Percentiles rank a stretch among this genome's conserved stretches.
Evolutionary conservation across 441 rosid genomes (phyloP).

Genomic region (Lagerstroemia fauriei): DNA sequence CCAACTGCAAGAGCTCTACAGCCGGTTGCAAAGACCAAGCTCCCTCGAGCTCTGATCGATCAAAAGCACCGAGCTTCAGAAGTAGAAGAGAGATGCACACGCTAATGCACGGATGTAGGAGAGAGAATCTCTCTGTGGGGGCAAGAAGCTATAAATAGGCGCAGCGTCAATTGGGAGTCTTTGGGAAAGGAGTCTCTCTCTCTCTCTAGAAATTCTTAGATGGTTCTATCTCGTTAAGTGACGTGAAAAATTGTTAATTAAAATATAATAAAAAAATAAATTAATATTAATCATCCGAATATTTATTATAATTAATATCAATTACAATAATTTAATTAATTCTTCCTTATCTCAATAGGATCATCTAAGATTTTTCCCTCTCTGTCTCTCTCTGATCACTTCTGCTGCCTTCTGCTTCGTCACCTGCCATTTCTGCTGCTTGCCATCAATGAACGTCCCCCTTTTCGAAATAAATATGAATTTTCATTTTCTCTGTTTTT

Average conservation of each 20-base stretch:
- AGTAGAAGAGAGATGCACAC: background rate
- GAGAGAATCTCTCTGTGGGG: background rate
- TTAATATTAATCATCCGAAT: too few species aligned
- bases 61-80: background rate
- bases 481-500: too few species aligned
- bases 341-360: too few species aligned
- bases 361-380: too few species aligned
- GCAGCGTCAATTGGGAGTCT: background rate
- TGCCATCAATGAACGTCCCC: background rate
- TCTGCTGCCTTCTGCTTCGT: background rate
- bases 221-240: too few species aligned
- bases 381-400: background rate
- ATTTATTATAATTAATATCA: too few species aligned
- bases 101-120: too few species aligned
- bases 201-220: too few species aligned
- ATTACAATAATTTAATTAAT: too few species aligned
- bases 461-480: background rate
- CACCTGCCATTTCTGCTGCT: background rate
- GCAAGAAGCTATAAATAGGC: background rate
- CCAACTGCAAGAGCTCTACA: background rate
- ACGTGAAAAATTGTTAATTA: too few species aligned
- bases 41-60: background rate
- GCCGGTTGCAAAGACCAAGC: background rate
- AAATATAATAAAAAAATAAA: too few species aligned
- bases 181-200: background rate